Base-by-base conservation (phyloP, 164 flowering plant species). In the Dillenia turbinata region DNA sequence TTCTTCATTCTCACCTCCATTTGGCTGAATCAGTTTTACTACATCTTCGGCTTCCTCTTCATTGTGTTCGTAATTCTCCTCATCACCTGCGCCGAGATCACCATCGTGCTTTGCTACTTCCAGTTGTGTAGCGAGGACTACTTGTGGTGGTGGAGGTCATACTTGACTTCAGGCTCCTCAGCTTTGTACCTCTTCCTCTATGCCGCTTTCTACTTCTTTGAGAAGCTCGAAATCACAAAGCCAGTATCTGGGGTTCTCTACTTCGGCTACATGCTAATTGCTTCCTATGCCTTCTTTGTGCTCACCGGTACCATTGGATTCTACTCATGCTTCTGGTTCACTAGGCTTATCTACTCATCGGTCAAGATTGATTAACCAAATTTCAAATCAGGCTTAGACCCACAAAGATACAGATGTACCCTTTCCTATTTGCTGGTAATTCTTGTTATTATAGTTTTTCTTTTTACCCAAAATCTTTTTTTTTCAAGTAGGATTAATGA, bases 1-100 rank as follows among this genome's bases (percentile, higher is more conserved):
- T 83, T 83, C 80, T 83, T 83, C 81, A 81, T 83, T 69, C 83
- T 83, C 2, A 81, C 88, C 3, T 79, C 85, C 14, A 83, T 83
- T 66, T 83, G 88, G 88, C 73, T 83, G 62, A 74, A 81, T 57
- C 85, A 81, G 69, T 83, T 81, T 67, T 83, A 81, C 72, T 83
- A 83, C 75, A 81, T 83, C 58, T 83, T 83, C 44, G 88, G 88
- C 9, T 83, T 83, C 73, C 83, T 83, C 44, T 81, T 83, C 71
- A 56, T 83, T 10, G 88, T 83, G 15, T 77, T 83, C 62, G 9
- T 74, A 46, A 81, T 83, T 74, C 88, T 83, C 63, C 59, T 83
- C 3, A 54, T 83, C 66, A 81, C 85, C 2, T 83, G 88, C 49
- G 85, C 85, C 0, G 88, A 83, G 60, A 81, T 83, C 10, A 75